Evolutionary conservation across 2,329 filamentous ascomycete species (phyloP).

Genomic region (Aureobasidium melanogenum): DNA sequence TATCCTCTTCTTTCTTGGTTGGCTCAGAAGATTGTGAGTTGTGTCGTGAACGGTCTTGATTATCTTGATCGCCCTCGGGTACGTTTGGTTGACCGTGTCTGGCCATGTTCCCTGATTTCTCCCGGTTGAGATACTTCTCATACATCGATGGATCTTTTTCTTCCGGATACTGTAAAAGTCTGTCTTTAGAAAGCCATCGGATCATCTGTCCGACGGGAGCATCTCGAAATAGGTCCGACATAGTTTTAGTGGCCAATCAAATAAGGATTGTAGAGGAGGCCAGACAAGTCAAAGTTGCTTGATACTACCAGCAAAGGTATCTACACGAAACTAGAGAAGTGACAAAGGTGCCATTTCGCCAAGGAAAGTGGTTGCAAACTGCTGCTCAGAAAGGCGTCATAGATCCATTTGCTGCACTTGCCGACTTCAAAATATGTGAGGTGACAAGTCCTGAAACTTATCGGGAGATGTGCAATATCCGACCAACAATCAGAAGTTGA

Average conservation of each 20-base stretch:
- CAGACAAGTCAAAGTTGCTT: background rate
- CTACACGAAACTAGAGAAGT: too few relatives aligned
- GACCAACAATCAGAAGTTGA: too few relatives aligned
- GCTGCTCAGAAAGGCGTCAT: background rate
- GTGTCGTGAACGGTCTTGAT: background rate
- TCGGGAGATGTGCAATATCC: background rate
- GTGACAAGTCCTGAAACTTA: background rate
- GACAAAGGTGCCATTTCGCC: too few relatives aligned
- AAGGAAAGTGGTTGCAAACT: background rate
- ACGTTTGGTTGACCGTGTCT: conserved; percentile 34
- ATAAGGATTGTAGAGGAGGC: background rate
- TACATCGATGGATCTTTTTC: conserved; percentile 41
- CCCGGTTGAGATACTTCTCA: conserved; percentile 38
- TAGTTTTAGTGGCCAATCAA: background rate
- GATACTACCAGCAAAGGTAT: background rate
- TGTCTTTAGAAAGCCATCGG: conserved; percentile 32
- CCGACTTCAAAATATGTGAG: background rate
- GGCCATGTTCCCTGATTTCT: conserved; percentile 42
- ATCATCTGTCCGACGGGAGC: conserved; percentile 33
- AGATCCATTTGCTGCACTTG: background rate
- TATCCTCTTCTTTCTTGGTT: conserved; percentile 17
- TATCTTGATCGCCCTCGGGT: conserved; percentile 15
- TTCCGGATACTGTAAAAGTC: conserved; percentile 36
- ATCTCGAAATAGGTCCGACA: conserved; percentile 34
- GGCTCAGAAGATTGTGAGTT: conserved; percentile 6